Evolutionary conservation across 1,284 basidiomycete species (phyloP), one percentile per base, ranked within the genome.

Genomic region (Clitocybe nebularis): DNA sequence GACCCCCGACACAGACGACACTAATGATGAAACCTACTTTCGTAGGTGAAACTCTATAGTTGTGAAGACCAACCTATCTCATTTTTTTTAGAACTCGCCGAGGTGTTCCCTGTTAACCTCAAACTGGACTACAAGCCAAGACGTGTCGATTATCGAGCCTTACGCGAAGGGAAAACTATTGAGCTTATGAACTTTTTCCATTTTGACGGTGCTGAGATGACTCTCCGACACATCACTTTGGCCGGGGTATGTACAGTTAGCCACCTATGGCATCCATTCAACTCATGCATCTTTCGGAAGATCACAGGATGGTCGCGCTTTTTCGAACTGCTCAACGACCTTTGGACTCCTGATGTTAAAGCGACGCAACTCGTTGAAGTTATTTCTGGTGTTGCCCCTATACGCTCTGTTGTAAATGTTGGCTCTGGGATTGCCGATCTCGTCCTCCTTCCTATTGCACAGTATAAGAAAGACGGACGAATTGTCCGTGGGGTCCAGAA

Each of bases 131-230:
- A 99, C 66, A 99, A 99, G 64, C 95, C 96, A 35, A 91, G 97
- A 47, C 82, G 94, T 3, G 93, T 99, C 17, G 92, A 99, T 63
- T 96, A 97, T 62, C 71, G 81, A 45, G 94, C 93, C n/a, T 69
- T 98, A 37, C 78, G 85, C 11, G 86, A 94, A 54, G 96, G 96
- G 9, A 81, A 78, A 60, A 93, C 93, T 0, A 95, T 96, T 48
- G 96, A 99, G 61, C 68, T 99, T 44, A 98, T 99, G 95, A 99
- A 99, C 62, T 98, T 99, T 62, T 99, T 99, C 83, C 94, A 98
- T 64, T 99, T 99, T 55, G 95, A 99, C 55, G 95, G 92, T 0
- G 89, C 95, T 2, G 95, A 97, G 63, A 98, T 99, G 92, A 95
- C 93, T 0, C 67, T 99, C 39, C 77, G 95, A 39, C 93, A 96